Evolutionary conservation across 2,329 filamentous ascomycete species (phyloP).

Genomic region (Colletotrichum sp.): DNA sequence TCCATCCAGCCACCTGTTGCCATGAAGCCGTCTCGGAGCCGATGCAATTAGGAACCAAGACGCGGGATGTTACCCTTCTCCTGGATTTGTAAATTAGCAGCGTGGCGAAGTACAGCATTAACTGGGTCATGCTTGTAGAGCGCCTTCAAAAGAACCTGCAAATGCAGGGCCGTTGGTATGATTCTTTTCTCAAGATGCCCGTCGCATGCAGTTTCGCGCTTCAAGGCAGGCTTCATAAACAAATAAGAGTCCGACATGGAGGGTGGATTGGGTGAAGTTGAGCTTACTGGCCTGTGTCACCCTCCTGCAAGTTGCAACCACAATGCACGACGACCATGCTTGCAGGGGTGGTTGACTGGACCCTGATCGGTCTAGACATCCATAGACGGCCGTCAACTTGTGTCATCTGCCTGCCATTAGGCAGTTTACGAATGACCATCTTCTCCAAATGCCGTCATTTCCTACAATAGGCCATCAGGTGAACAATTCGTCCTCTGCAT

Average conservation of each 20-base stretch:
- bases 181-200: neutral
- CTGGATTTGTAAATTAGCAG: neutral
- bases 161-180: neutral
- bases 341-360: neutral
- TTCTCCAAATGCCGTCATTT: neutral
- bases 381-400: neutral
- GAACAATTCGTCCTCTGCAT: neutral
- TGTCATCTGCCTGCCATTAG: neutral
- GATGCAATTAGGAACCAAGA: neutral
- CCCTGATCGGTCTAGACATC: neutral
- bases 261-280: neutral
- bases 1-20: neutral
- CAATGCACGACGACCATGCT: neutral
- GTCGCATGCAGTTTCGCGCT: neutral
- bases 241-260: neutral
- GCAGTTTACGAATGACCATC: neutral
- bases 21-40: neutral
- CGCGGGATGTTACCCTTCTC: neutral
- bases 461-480: neutral
- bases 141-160: neutral
- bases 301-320: neutral
- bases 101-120: neutral
- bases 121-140: neutral
- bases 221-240: neutral
- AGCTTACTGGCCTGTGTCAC: neutral